Evolutionary conservation across 1,139 yeast genomes (phyloP), one percentile per base, ranked within the genome.

Genomic region (Yamadazyma friedrichii): DNA sequence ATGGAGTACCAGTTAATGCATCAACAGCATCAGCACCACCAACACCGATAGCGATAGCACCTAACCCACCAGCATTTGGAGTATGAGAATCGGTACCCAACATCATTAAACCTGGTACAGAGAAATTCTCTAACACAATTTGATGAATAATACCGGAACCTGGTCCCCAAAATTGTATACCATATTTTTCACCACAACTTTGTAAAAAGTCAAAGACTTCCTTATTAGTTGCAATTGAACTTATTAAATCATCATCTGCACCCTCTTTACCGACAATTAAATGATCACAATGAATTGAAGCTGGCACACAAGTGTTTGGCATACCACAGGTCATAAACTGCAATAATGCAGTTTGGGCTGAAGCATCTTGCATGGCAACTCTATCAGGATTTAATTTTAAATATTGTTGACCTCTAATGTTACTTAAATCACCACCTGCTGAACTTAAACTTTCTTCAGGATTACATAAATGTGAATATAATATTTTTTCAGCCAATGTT

Each of bases 11-110:
- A 13, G 98, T 87, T 57, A 93, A 72, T 10, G 94, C 98, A 63
- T 93, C 98, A 38, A 91, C 98, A 13, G 98, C 98, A 67, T 91
- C 98, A 32, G 98, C 98, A 69, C 98, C 98, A 62, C 98, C 98
- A 37, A 89, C 98, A 67, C 98, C 98, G 59, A 91, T 93, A 51
- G 98, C 98, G 49, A 91, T 83, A 45, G 95, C 95, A 59, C 98
- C 98, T 46, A 91, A 74, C 47, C 98, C 98, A 69, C 98, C 98
- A 10, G 98, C 98, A 61, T 91, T 91, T 35, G 98, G 98, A 36
- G 98, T 91, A 62, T 93, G 98, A 4, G 96, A 88, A 65, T 91
- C 98, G 17, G 98, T 91, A 54, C 98, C 98, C 46, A 91, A 73
- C 95, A 91, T 87, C 89, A 91, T 82, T 49, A 87, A 72, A 54